Evolutionary conservation across 1,139 yeast species (phyloP), one percentile per base, ranked within the genome.

Genomic region (Nakaseomyces bracarensis): DNA sequence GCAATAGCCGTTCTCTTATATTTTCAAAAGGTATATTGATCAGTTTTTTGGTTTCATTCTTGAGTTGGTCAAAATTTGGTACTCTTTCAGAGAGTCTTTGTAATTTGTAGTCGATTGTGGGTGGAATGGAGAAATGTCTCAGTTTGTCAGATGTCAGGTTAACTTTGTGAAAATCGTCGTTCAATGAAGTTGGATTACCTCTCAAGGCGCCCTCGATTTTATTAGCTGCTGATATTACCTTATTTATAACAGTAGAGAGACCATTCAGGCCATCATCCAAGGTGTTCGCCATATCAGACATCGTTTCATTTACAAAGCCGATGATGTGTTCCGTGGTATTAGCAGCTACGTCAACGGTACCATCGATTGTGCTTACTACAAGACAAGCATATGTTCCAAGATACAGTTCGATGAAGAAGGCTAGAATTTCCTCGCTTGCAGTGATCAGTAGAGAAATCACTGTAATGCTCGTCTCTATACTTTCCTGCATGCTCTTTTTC

Each of bases 361-460:
- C 85, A 50, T 76, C 78, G 7, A 87, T 67, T 0, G 89, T 74
- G 4, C 93, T 80, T 0, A 83, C 77, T 6, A 86, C 61, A 19
- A 91, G 66, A 63, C 98, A 91, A 0, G 84, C 79, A 61, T 83
- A 84, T 0, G 97, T 89, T 0, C 96, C 97, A 7, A 87, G 63
- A 41, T 82, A 73, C 48, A 89, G 54, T 34, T 85, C 87, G 14
- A 91, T 63, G 19, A 77, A 68, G 55, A 91, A 87, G 9, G 76
- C 55, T 0, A 84, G 59, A 28, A 87, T 50, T 37, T 72, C 70
- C 51, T 83, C 80, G 11, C 80, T 65, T 0, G 79, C 79, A 0
- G 75, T 69, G 0, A 84, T 58, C 13, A 75, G 51, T 28, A 78
- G 47, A 2, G 67, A 56, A 26, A 76, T 43, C 2, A 70, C 52